Percentiles rank a stretch among this genome's conserved stretches.
phyloP scores from a whole-genome alignment of 805 yeast genomes.

The Ogataea philodendri region DNA sequence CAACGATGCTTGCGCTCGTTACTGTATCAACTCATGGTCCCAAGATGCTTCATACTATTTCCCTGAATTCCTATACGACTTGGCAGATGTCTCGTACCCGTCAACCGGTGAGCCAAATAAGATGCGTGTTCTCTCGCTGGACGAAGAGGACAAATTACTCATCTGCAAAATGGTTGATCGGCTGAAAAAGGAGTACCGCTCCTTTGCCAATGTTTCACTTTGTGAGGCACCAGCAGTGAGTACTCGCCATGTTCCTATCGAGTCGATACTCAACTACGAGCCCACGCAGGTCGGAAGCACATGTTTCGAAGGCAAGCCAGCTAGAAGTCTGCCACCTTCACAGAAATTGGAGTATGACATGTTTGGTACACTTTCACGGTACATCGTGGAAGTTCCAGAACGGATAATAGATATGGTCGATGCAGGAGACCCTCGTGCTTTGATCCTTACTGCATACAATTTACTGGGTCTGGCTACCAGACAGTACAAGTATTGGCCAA shows the following conservation, averaged over 20 bases:
- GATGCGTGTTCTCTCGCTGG: slow-evolving; percentile 9
- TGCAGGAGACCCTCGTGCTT: slow-evolving; percentile 23
- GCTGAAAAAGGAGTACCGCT: slow-evolving; percentile 24
- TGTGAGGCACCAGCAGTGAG: slow-evolving; percentile 2
- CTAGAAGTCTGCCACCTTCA: not conserved
- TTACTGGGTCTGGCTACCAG: slow-evolving; percentile 18
- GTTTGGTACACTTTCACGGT: slow-evolving; percentile 25
- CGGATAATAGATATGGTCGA: slow-evolving; percentile 18
- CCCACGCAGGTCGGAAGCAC: not conserved
- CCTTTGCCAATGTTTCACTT: slow-evolving; percentile 17
- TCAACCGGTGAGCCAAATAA: slow-evolving; percentile 7
- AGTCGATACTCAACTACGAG: slow-evolving; percentile 13
- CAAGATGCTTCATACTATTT: slow-evolving; percentile 18
- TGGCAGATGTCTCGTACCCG: slow-evolving; percentile 18
- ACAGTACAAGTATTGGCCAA: slow-evolving; percentile 21
- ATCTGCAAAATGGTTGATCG: slow-evolving; percentile 17
- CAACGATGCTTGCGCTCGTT: slow-evolving; percentile 24
- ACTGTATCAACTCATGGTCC: slow-evolving; percentile 23
- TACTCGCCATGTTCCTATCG: slow-evolving; percentile 20
- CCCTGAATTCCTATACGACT: slow-evolving; percentile 26
- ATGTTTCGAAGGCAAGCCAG: not conserved
- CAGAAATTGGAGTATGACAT: slow-evolving; percentile 21
- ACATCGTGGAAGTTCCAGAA: slow-evolving; percentile 23
- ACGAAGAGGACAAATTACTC: slow-evolving; percentile 9
- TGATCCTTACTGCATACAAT: slow-evolving; percentile 22